phyloP scores from a whole-genome alignment of 2,329 filamentous ascomycete genomes.

The Aspergillus sp. region DNA sequence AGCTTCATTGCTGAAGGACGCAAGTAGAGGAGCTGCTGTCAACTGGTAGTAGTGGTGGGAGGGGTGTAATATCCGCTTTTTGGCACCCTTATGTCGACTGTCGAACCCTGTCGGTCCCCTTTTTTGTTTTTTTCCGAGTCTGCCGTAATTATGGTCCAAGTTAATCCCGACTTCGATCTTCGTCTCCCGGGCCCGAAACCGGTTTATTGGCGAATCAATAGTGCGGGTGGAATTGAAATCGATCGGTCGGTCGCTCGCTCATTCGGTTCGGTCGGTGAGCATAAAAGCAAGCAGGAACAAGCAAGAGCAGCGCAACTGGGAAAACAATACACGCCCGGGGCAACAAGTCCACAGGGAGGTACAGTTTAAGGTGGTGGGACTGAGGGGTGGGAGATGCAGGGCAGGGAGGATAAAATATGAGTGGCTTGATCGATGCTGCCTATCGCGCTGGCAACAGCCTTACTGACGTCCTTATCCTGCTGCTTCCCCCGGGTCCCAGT shows the following conservation, averaged over 20 bases:
- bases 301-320: not conserved
- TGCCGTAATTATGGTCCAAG: not conserved
- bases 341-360: constrained; percentile 4
- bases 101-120: not conserved
- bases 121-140: not conserved
- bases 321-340: constrained; percentile 3
- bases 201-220: constrained; percentile 9
- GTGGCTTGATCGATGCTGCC: constrained; percentile 4
- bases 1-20: constrained; percentile 17
- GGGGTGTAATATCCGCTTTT: not conserved
- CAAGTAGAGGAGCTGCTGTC: not conserved
- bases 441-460: not conserved
- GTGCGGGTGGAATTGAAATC: not conserved
- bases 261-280: constrained; percentile 10
- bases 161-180: not conserved
- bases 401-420: constrained; percentile 1
- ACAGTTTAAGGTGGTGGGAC: constrained; percentile 1
- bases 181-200: not conserved
- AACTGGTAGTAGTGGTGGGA: not conserved
- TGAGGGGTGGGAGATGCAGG: not conserved
- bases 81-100: too few species aligned
- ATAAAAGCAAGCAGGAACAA: not conserved
- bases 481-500: not conserved
- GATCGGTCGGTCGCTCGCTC: constrained; percentile 9
- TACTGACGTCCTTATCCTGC: not conserved